phyloP scores from a whole-genome alignment of 1,284 basidiomycete species.

The Boletellus deceptivus region DNA sequence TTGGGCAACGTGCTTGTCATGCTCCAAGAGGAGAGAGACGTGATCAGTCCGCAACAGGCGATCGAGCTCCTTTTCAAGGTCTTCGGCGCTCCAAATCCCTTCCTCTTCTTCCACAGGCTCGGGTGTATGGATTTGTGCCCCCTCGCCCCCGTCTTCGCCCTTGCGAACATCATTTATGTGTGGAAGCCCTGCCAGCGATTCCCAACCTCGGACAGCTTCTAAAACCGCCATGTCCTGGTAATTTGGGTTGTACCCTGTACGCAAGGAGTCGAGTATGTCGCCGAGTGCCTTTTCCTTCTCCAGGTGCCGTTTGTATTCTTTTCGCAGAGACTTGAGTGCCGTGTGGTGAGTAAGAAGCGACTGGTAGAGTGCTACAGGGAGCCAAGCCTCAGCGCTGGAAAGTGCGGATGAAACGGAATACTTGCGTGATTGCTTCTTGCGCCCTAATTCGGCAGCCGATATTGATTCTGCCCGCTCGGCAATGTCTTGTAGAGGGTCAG shows the following conservation, averaged over 20 bases:
- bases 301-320: slow-evolving; percentile 69
- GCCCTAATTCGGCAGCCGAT: slow-evolving; percentile 72
- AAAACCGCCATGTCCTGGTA: slow-evolving; percentile 99
- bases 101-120: slow-evolving; percentile 35
- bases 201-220: slow-evolving; percentile 93
- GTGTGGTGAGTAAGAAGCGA: slow-evolving; percentile 72
- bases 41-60: slow-evolving; percentile 71
- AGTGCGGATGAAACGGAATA: slow-evolving; percentile 20
- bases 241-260: slow-evolving; percentile 93
- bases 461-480: slow-evolving; percentile 69
- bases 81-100: slow-evolving; percentile 52
- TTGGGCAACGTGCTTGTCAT: slow-evolving; percentile 63
- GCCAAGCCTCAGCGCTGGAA: slow-evolving; percentile 16
- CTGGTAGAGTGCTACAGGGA: slow-evolving; percentile 68
- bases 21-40: slow-evolving; percentile 69
- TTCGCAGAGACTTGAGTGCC: slow-evolving; percentile 75
- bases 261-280: slow-evolving; percentile 81
- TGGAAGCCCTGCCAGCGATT: slow-evolving; percentile 71
- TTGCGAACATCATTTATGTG: slow-evolving; percentile 62
- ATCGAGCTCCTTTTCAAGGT: slow-evolving; percentile 62
- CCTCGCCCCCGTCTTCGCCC: slow-evolving; percentile 37
- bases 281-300: slow-evolving; percentile 76
- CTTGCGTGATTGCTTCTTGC: slow-evolving; percentile 84
- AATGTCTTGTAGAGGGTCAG: slow-evolving; percentile 46
- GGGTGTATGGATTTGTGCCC: slow-evolving; percentile 12